Evolutionary conservation across 2,329 filamentous ascomycete genomes (phyloP).

Genomic region (Didymella segeticola): DNA sequence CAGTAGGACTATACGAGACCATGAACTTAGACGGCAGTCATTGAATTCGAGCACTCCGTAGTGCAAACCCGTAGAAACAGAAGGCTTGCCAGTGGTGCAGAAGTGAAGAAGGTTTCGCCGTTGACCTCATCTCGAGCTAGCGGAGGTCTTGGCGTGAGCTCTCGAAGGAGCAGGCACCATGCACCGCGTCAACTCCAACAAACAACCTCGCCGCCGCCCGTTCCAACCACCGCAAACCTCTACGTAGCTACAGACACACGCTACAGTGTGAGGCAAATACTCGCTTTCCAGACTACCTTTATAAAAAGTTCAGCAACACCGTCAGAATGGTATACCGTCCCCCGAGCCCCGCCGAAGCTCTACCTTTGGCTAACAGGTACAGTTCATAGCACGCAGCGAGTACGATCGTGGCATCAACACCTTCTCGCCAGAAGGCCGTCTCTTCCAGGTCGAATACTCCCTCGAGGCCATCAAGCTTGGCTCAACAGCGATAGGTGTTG

Average conservation of each 20-base stretch:
- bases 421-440: constrained; percentile 98
- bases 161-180: constrained; percentile 13
- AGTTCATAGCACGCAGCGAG: constrained; percentile 99
- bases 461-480: constrained; percentile 99
- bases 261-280: background rate
- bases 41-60: too few species aligned
- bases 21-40: too few species aligned
- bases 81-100: background rate
- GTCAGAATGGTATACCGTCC: constrained; percentile 43
- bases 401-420: constrained; percentile 99
- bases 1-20: background rate
- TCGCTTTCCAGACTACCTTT: background rate
- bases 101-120: background rate
- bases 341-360: constrained; percentile 38
- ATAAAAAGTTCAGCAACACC: constrained; percentile 12
- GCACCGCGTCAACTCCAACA: constrained; percentile 16
- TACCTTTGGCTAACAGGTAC: constrained; percentile 34
- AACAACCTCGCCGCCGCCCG: constrained; percentile 15
- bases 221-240: constrained; percentile 2
- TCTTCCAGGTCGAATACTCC: constrained; percentile 99
- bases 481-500: constrained; percentile 96
- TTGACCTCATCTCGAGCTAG: constrained; percentile 11
- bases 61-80: too few species aligned
- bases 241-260: background rate
- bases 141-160: constrained; percentile 14